Evolutionary conservation across 176 grass and related monocot genomes (phyloP), one percentile per base, ranked within the genome.

Genomic region (Olyra latifolia): DNA sequence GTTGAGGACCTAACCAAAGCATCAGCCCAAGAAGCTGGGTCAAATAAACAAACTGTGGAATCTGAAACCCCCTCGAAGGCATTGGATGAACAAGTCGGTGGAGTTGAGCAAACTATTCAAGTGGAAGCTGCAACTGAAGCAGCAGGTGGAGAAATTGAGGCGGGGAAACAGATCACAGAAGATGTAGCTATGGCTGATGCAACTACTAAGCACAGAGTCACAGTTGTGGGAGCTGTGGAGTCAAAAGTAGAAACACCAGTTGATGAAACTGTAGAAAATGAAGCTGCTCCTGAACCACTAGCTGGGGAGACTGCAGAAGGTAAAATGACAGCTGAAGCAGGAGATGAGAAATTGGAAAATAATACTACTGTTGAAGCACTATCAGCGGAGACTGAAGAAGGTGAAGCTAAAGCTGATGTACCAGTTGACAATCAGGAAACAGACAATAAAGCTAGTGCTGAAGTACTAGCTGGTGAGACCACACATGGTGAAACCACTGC

Each of bases 161-260:
- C 47, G 59, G 68, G 27, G 62, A 47, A 42, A 46, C 48, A 81
- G 47, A 67, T 28, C 75, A 22, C 70, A 19, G 61, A 74, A 81
- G 70, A 68, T 66, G 23, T 80, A 74, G 39, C 29, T 60, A 67
- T 81, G 49, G 22, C 28, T 66, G 68, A 71, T 71, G 66, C 66
- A 59, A 47, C 10, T 46, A 47, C 27, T 15, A 43, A 27, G 3
- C 42, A 25, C 13, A 19, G 52, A 24, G 15, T 56, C 59, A 24
- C 54, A 23, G 19, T 82, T 76, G 28, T 45, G 52, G 54, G 28
- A 87, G 48, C 53, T 70, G 62, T 61, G 29, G 19, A 70, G 16
- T 56, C 62, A 40, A 40, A 81, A 61, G 52, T 27, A 17, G 41
- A 60, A 44, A 62, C 58, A 44, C 43, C 53, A 62, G 17, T 44